Conservation (phyloP, 441 rosid genomes). For the Mallotus japonicus region DNA sequence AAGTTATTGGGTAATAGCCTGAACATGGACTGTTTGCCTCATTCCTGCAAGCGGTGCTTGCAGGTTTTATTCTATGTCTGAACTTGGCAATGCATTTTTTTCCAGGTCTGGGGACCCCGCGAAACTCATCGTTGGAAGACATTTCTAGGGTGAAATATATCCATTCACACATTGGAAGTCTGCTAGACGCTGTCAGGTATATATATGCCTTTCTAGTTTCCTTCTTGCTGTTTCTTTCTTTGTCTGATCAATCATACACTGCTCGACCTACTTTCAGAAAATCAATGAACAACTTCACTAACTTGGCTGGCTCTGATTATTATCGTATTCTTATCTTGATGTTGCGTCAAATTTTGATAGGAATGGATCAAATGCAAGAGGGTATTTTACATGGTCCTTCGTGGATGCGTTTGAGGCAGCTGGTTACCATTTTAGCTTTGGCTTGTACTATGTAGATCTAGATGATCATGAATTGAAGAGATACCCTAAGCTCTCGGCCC, state of each 20-base stretch:
- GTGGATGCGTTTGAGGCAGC: slow-evolving; percentile 52
- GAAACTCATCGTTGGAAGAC: slow-evolving; percentile 45
- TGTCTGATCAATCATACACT: no score
- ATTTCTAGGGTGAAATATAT: slow-evolving; percentile 45
- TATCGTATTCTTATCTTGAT: no score
- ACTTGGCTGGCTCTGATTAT: background rate
- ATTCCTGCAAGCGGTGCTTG: no score
- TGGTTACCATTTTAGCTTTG: slow-evolving; percentile 41
- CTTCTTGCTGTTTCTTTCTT: no score
- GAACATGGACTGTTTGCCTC: no score
- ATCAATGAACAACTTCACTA: no score
- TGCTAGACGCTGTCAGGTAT: slow-evolving; percentile 62
- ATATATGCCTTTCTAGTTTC: background rate
- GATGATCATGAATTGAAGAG: slow-evolving; percentile 50
- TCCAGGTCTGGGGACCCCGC: slow-evolving; percentile 41
- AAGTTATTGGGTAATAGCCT: no score
- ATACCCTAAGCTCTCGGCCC: slow-evolving; percentile 57
- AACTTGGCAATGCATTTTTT: background rate
- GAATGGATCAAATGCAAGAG: slow-evolving; percentile 60
- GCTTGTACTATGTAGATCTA: slow-evolving; percentile 50
- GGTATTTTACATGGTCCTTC: slow-evolving; percentile 63
- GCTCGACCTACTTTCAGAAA: background rate
- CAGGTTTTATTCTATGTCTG: no score
- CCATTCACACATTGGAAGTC: slow-evolving; percentile 41
- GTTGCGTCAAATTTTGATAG: slow-evolving; percentile 21